A percentile compares a stretch with the other conserved stretches of the same genome.
Conservation (phyloP, 352 stramenopile species). For the Aphanomyces cochlioides region DNA sequence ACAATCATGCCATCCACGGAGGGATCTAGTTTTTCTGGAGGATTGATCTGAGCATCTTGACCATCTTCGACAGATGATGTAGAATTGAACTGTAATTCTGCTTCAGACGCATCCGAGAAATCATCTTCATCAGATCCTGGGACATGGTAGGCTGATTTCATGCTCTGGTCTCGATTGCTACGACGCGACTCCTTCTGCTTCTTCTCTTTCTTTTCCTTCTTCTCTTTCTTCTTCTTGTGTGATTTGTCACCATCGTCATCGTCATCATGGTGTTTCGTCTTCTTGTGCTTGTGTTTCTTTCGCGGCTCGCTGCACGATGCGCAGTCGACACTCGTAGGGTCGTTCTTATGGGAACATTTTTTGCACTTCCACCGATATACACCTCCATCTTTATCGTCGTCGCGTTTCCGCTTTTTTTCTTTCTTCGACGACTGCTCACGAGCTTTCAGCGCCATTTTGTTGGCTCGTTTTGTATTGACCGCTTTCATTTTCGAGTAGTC, state of each 20-base stretch:
- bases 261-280: conserved; percentile 32
- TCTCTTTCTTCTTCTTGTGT: conserved; percentile 35
- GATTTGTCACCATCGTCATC: background rate
- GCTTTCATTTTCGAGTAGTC: conserved; percentile 61
- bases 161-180: conserved; percentile 62
- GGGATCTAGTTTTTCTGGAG: too few relatives aligned
- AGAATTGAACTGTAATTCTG: conserved; percentile 31
- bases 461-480: conserved; percentile 73
- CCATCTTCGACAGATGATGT: background rate
- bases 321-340: background rate
- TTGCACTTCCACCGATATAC: conserved; percentile 30
- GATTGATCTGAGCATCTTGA: background rate
- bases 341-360: conserved; percentile 16
- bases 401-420: conserved; percentile 25
- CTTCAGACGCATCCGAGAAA: conserved; percentile 36
- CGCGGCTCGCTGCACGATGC: conserved; percentile 4
- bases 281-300: conserved; percentile 26
- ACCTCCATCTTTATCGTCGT: conserved; percentile 14
- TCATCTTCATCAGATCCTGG: conserved; percentile 79
- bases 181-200: conserved; percentile 45
- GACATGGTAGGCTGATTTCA: conserved; percentile 72
- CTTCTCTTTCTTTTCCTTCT: conserved; percentile 31
- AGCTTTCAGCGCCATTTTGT: conserved; percentile 36
- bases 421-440: conserved; percentile 25
- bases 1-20: conserved; percentile 32